A percentile compares a stretch with the other conserved stretches of the same genome.
phyloP scores from a whole-genome alignment of 23 red algal genomes.

The Cyanidiococcus yangmingshanensis region DNA sequence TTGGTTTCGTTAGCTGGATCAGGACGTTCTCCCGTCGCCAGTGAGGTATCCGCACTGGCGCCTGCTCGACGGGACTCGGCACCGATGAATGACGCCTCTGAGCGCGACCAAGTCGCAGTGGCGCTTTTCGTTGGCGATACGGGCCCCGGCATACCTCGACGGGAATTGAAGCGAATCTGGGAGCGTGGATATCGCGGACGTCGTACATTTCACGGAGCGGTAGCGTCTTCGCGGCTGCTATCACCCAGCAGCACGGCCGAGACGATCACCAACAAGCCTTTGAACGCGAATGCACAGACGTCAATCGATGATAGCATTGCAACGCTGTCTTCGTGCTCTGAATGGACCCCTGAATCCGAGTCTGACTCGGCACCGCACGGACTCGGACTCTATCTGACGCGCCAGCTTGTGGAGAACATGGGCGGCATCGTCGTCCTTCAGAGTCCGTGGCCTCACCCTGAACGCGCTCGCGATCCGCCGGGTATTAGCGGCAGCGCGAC shows the following conservation, averaged over 20 bases:
- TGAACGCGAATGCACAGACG: neutral
- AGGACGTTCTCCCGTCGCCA: neutral
- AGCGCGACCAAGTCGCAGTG: neutral
- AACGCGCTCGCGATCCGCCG: neutral
- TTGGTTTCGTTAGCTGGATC: neutral
- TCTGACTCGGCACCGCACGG: neutral
- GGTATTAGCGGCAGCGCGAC: neutral
- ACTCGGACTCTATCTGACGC: constrained; percentile 10
- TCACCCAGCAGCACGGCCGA: neutral
- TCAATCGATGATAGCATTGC: neutral
- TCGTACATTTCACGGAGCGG: neutral
- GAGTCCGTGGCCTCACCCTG: constrained; percentile 8
- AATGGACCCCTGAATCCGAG: neutral
- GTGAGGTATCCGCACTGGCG: neutral
- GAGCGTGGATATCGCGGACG: constrained; percentile 27
- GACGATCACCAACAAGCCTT: neutral
- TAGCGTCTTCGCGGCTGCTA: too few relatives aligned
- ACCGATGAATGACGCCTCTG: neutral
- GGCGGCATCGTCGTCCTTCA: neutral
- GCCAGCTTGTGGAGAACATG: constrained; percentile 4
- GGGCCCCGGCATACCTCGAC: constrained; percentile 18
- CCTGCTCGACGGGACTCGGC: neutral
- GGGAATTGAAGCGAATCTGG: constrained; percentile 16
- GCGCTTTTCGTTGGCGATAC: constrained; percentile 25
- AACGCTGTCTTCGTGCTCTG: neutral